These are phyloP conservation scores for Solanum clarkiae DNA, from an alignment of 257 asterid species.

Conservation along the genomic window DNA sequence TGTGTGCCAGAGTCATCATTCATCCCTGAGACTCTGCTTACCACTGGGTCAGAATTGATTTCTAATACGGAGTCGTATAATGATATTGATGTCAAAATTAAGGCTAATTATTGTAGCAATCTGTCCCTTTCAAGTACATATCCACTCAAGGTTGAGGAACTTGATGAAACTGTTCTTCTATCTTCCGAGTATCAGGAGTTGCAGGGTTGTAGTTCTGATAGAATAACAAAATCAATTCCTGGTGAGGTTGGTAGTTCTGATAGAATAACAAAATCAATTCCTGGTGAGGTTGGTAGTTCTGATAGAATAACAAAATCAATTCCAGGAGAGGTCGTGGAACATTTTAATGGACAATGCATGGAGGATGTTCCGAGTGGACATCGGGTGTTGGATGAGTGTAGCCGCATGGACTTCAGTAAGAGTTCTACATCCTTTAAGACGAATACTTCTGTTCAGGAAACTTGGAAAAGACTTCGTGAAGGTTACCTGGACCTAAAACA, in stretches of 20 bases:
- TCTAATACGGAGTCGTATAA: conserved; percentile 44
- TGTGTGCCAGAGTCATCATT: conserved; percentile 51
- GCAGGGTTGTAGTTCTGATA: conserved; percentile 20
- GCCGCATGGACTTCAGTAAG: conserved; percentile 43
- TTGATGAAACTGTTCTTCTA: conserved; percentile 4
- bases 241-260: conserved; percentile 40
- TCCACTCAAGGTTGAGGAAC: conserved; percentile 9
- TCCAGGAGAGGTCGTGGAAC: conserved; percentile 33
- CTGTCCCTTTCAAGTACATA: conserved; percentile 15
- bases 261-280: conserved; percentile 7
- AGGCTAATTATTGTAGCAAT: conserved; percentile 13
- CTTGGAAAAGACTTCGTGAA: conserved; percentile 58
- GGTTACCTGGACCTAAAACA: conserved; percentile 24
- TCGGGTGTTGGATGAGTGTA: conserved; percentile 78
- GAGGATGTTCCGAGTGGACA: conserved; percentile 29
- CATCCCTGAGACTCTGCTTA: conserved; percentile 55
- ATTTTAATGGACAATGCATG: conserved; percentile 36
- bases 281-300: conserved; percentile 37
- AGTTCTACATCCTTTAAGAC: conserved; percentile 15
- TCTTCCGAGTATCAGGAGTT: conserved; percentile 15
- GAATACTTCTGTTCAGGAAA: conserved; percentile 40
- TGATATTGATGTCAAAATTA: conserved; percentile 20
- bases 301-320: conserved; percentile 11
- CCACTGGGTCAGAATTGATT: conserved; percentile 31
- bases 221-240: conserved; percentile 8